A percentile compares a stretch with the other conserved stretches of the same genome.
These are phyloP conservation scores for Crithidia expoeki DNA, from an alignment of 208 protist genomes.

Conservation along the genomic window DNA sequence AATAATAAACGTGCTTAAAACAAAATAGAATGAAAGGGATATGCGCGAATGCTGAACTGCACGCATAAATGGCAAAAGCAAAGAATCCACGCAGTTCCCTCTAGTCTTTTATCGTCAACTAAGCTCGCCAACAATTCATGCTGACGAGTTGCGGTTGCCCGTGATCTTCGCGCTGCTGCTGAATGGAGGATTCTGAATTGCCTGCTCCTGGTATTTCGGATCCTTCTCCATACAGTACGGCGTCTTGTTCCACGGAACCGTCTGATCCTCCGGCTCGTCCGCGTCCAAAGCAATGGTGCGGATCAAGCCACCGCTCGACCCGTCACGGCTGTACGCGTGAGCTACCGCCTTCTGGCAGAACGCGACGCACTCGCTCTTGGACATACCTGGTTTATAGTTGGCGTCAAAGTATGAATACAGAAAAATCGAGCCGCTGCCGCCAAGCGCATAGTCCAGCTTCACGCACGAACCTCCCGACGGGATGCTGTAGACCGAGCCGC, in stretches of 20 bases:
- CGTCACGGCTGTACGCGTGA: constrained; percentile 98
- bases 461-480: constrained; percentile 94
- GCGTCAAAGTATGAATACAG: constrained; percentile 99
- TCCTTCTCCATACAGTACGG: constrained; percentile 93
- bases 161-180: constrained; percentile 80
- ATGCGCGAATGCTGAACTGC: background rate
- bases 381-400: constrained; percentile 97
- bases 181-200: constrained; percentile 74
- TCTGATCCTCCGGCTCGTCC: constrained; percentile 80
- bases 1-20: background rate
- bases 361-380: constrained; percentile 93
- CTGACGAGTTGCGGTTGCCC: constrained; percentile 42
- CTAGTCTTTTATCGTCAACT: background rate
- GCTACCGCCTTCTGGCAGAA: constrained; percentile 96
- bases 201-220: constrained; percentile 74
- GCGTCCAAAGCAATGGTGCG: constrained; percentile 91
- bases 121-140: constrained; percentile 4
- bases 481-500: constrained; percentile 97
- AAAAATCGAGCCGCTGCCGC: constrained; percentile 98
- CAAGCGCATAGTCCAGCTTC: constrained; percentile 95
- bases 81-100: background rate
- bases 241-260: constrained; percentile 82
- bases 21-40: background rate
- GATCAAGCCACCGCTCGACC: constrained; percentile 98
- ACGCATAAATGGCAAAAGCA: background rate